Base-by-base conservation (phyloP, 176 grass and related monocot species). In the Cenchrus fungigraminus region DNA sequence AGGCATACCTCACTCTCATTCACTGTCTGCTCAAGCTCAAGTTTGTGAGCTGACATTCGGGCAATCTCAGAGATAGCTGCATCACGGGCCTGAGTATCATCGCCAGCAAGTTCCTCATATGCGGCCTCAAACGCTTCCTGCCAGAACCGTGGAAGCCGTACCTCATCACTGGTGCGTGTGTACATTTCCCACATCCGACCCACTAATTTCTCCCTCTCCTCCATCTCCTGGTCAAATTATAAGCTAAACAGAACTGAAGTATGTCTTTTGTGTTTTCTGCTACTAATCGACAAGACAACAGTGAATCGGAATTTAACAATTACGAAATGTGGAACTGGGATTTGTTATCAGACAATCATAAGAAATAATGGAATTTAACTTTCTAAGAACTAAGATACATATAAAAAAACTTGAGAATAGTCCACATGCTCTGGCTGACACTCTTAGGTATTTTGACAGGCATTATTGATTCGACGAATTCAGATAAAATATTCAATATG, bases 121-220 rank as follows among this genome's bases (percentile, higher is more conserved):
- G 97, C 96, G 31, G 91, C 96, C 91, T 95, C 89, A 32, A 98
- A 98, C 0, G 91, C 96, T 58, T 94, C 86, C 89, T 95, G 93
- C 91, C 91, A 94, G 73, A 99, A 96, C 8, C 86, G 86, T 40
- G 89, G 91, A 69, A 96, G 89, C 1, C 85, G 87, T 25, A 81
- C 81, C 70, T 92, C 83, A 64, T 90, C 85, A 59, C 84, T 73
- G 8, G 78, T 94, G 58, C 94, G 90, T 45, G 92, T 84, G 84
- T 99, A 99, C 70, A 93, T 89, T 69, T 94, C 97, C 90, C 93
- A 99, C 93, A 94, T 99, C 64, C 85, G 88, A n/a, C 88, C 86
- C 43, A 94, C 90, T 56, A 96, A 54, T 82, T 94, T 98, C 78
- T 91, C 89, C 89, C 91, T 99, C 81, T 99, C 94, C 90, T 96